A percentile compares a stretch with the other conserved stretches of the same genome.
Evolutionary conservation across 768 basidiomycete species (phyloP).

Genomic region (Cyclocybe cylindracea): DNA sequence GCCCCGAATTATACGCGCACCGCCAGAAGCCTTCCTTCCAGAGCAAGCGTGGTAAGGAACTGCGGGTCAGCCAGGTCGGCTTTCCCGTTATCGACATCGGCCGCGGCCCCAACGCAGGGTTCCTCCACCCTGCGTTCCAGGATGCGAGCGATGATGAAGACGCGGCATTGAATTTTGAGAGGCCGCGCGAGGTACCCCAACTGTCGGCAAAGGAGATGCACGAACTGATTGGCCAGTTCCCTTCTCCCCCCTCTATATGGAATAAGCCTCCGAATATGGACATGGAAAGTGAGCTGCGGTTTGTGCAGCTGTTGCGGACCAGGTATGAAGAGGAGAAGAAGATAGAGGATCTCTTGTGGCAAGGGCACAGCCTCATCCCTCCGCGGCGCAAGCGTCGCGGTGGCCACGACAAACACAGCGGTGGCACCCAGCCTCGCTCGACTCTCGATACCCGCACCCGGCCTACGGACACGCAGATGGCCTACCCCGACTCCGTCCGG

Average conservation of each 20-base stretch:
- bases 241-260: background rate
- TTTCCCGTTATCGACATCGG: slow-evolving; percentile 6
- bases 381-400: too few species aligned
- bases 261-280: background rate
- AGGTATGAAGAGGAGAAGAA: background rate
- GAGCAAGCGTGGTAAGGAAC: slow-evolving; percentile 11
- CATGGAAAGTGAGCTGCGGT: background rate
- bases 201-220: too few species aligned
- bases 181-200: background rate
- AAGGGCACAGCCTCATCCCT: too few species aligned
- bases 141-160: background rate
- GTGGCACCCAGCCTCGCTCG: too few species aligned
- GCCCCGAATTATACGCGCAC: background rate
- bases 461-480: too few species aligned
- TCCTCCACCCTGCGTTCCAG: background rate
- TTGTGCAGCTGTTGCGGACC: background rate
- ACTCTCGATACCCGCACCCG: too few species aligned
- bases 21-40: slow-evolving; percentile 7
- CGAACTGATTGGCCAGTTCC: slow-evolving; percentile 3
- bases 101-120: background rate
- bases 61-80: slow-evolving; percentile 8
- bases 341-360: too few species aligned
- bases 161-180: background rate
- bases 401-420: too few species aligned
- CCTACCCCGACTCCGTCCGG: too few species aligned